Base-by-base conservation (phyloP, 1,139 yeast species). In the Candida tropicalis region DNA sequence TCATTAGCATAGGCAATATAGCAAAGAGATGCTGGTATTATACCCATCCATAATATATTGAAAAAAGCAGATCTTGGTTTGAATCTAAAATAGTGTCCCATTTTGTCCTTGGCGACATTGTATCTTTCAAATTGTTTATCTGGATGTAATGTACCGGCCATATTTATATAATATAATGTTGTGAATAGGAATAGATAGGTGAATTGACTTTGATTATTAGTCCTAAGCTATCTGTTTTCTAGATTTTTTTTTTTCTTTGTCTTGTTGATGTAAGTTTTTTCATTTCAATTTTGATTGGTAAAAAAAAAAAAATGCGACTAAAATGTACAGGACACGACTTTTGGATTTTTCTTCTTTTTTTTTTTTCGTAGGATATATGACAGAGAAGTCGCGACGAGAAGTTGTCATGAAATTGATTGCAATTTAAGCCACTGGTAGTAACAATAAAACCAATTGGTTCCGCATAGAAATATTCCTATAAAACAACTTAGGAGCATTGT, bases 101-200 rank as follows among this genome's bases (percentile, higher is more conserved):
- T 53, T 48, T 63, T 65, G 50, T 73, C 77, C 52, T 66, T 72
- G 42, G 76, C 76, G 25, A 59, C 51, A 54, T 73, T 73, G 64
- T 72, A 73, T 52, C 66, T 64, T 56, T 69, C 72, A 41, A 72
- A 64, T 45, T 64, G 74, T 42, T 66, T 67, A 53, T 73, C 79
- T 54, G 75, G 77, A 56, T 57, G 66, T 53, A 73, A 67, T 39
- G 79, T 73, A 45, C 63, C 70, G 41, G 78, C 79, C 79, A 73
- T 73, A 12, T 28, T 29, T 28, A 25, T 26, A 10, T 8, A n/a
- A 9, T 24, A n/a, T 24, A 8, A 10, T 8, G 11, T 8, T 25
- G 9, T 20, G 23, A 6, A 6, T 6, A 6, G 6, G 23, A 20
- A 20, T 20, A 20, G 23, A 20, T 20, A 20, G n/a, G n/a, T n/a